Percentiles rank a stretch among this genome's conserved stretches.
Conservation (phyloP, 2,329 filamentous ascomycete genomes). For the Aspergillus phoenicis region DNA sequence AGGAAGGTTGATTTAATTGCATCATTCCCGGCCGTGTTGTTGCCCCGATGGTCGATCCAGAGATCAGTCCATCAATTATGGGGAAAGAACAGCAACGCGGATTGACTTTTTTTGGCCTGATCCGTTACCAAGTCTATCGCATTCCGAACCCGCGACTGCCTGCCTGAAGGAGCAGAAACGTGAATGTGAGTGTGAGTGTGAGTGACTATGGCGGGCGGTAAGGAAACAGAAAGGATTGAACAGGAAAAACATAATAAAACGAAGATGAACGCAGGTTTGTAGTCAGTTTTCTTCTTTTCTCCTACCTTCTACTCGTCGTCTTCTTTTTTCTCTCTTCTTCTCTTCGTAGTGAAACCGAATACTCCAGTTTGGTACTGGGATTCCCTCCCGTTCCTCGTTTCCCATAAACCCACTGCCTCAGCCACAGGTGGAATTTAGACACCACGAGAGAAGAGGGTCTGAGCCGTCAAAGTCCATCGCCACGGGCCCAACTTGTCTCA, state of each 20-base stretch:
- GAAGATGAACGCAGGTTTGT: no score
- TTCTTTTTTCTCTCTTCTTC: neutral
- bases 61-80: neutral
- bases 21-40: neutral
- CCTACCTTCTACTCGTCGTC: neutral
- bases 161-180: slow-evolving; percentile 15
- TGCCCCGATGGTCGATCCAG: neutral
- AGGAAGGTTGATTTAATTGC: neutral
- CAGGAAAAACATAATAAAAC: neutral
- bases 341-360: no score
- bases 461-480: neutral
- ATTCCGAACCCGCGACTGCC: neutral
- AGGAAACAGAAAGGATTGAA: neutral
- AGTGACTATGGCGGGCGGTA: neutral
- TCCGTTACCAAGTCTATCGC: neutral
- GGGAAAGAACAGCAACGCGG: neutral
- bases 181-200: no score
- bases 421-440: neutral
- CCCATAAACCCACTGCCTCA: neutral
- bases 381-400: neutral
- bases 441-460: neutral
- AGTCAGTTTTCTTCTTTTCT: no score
- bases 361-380: no score
- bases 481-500: slow-evolving; percentile 2
- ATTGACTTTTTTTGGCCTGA: neutral